Evolutionary conservation across 305 asterid species (phyloP).

Genomic region (Withania somnifera): DNA sequence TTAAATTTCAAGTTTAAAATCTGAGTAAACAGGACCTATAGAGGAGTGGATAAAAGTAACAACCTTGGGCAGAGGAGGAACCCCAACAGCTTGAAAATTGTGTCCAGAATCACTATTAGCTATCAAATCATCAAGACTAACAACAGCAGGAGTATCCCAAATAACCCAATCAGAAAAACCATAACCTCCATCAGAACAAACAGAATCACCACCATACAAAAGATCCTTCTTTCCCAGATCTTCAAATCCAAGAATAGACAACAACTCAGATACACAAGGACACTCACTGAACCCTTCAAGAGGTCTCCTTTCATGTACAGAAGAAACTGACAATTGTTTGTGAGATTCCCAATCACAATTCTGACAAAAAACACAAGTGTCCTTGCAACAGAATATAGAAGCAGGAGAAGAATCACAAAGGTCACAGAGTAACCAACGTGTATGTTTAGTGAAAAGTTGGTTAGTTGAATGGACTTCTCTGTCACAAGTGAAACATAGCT

Average conservation of each 20-base stretch:
- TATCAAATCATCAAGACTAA: constrained; percentile 69
- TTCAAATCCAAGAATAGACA: constrained; percentile 60
- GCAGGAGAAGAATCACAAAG: constrained; percentile 58
- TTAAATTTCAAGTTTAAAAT: too few species aligned
- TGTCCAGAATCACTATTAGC: constrained; percentile 32
- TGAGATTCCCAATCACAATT: constrained; percentile 94
- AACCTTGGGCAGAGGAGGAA: constrained; percentile 97
- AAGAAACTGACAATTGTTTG: constrained; percentile 2
- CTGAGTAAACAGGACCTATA: neutral
- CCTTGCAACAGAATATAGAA: constrained; percentile 64
- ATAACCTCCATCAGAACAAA: constrained; percentile 8
- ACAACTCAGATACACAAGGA: constrained; percentile 50
- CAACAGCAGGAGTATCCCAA: constrained; percentile 79
- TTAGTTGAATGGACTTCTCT: constrained; percentile 82
- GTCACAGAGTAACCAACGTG: constrained; percentile 73
- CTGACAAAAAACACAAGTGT: constrained; percentile 63
- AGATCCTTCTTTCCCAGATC: constrained; percentile 49
- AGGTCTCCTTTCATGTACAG: constrained; percentile 69
- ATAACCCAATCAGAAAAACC: constrained; percentile 46
- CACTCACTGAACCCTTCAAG: constrained; percentile 72
- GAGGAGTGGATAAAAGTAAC: neutral
- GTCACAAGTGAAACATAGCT: constrained; percentile 73
- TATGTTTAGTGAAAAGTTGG: constrained; percentile 67
- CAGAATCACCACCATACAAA: neutral
- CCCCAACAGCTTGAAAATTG: constrained; percentile 73